These are phyloP conservation scores for Dalbergia cultrata DNA, from an alignment of 306 rosid species.

Conservation along the genomic window DNA sequence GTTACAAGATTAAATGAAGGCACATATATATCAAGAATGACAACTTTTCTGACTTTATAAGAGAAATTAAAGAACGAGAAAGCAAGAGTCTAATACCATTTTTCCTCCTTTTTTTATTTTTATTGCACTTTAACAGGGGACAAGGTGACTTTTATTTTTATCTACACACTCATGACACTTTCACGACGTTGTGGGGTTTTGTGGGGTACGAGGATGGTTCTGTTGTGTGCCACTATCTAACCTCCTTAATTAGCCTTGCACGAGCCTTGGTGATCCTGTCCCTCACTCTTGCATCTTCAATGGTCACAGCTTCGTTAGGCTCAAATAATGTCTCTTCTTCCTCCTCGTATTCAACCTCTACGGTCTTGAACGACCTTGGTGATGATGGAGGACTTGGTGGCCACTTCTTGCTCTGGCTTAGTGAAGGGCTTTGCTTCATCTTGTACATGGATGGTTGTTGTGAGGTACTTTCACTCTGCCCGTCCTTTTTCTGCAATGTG, in stretches of 20 bases:
- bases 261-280: slow-evolving; percentile 47
- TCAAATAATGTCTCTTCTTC: slow-evolving; percentile 9
- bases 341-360: not conserved
- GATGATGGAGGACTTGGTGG: slow-evolving; percentile 58
- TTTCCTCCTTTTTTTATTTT: not conserved
- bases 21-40: not conserved
- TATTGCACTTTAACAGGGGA: not conserved
- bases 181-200: slow-evolving; percentile 33
- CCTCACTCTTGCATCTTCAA: slow-evolving; percentile 31
- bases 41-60: not conserved
- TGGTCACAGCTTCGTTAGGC: not conserved
- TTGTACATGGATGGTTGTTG: slow-evolving; percentile 37
- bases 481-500: slow-evolving; percentile 55
- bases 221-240: slow-evolving; percentile 25
- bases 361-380: slow-evolving; percentile 1
- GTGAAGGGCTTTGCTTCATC: slow-evolving; percentile 43
- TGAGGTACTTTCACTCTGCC: slow-evolving; percentile 23
- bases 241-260: slow-evolving; percentile 51
- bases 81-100: not conserved
- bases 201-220: slow-evolving; percentile 38
- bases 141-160: not conserved
- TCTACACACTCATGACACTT: slow-evolving; percentile 14
- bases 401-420: slow-evolving; percentile 55
- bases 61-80: slow-evolving; percentile 1
- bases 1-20: not conserved